A percentile compares a stretch with the other conserved stretches of the same genome.
Conservation (phyloP, 805 yeast genomes). For the Lachancea fermentati region DNA sequence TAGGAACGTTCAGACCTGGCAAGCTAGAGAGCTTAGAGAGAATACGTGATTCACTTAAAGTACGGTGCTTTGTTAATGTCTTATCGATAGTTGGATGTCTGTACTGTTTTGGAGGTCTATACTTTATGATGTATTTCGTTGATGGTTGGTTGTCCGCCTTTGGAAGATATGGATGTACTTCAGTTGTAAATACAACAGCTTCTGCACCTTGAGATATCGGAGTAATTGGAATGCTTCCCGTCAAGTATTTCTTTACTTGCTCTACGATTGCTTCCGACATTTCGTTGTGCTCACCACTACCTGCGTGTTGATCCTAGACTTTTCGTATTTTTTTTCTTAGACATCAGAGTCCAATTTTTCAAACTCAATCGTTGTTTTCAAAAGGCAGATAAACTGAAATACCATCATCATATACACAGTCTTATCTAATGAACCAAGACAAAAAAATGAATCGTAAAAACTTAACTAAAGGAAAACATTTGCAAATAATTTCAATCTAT, state of each 20-base stretch:
- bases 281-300: too few species aligned
- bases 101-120: constrained; percentile 84
- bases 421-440: too few species aligned
- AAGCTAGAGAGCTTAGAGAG: constrained; percentile 47
- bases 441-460: too few species aligned
- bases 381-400: too few species aligned
- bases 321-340: constrained; percentile 9
- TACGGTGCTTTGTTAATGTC: constrained; percentile 69
- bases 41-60: constrained; percentile 78
- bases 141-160: constrained; percentile 17
- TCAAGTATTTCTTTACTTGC: constrained; percentile 38
- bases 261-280: constrained; percentile 54
- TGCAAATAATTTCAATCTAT: too few species aligned
- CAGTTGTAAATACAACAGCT: constrained; percentile 66
- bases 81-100: constrained; percentile 80
- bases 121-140: constrained; percentile 61
- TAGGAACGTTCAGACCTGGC: constrained; percentile 62
- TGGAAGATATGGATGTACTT: constrained; percentile 61
- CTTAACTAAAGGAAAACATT: too few species aligned
- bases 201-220: constrained; percentile 87
- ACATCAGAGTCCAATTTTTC: too few species aligned
- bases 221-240: constrained; percentile 43
- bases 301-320: constrained; percentile 5
- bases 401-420: too few species aligned
- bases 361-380: too few species aligned